Base-by-base conservation (phyloP, 2,329 filamentous ascomycete species). In the Colletotrichum sp. region DNA sequence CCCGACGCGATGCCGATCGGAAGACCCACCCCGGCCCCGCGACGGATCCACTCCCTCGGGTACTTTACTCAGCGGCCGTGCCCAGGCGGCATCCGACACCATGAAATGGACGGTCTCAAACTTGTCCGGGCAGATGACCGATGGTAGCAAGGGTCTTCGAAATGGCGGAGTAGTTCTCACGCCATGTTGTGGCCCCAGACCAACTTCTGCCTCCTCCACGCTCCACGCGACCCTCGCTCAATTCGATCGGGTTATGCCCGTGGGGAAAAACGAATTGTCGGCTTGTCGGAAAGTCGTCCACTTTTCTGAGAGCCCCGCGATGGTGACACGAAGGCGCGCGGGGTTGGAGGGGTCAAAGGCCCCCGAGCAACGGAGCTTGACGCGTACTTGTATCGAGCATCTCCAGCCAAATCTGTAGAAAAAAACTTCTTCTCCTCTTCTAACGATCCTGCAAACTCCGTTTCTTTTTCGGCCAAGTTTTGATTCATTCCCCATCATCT, bases 1-100 rank as follows among this genome's bases (percentile, higher is more conserved):
- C 32, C 72, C 72, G 72, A 75, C 25, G 27, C 55, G 72, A 22
- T 67, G 60, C 69, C 72, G 72, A 75, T 75, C 69, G 72, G 72
- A 25, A 32, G 72, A 15, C 32, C 72, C 69, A 34, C 62, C 3
- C 8, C 62, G 69, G 72, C 52, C 30, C 56, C 61, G 27, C 36
- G 22, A n/a, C 2, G 15, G 58, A 0, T 16, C 36, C 72, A 52
- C 55, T 52, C 6, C 25, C 30, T 75, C 72, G 72, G 68, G 22
- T 62, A 74, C 32, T 56, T 2, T 27, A 18, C 30, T 58, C 18
- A 55, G 32, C 16, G 71, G 9, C 27, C 39, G 28, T 16, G 28
- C n/a, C 9, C 15, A 56, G 43, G 16, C 18, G 43, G 52, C 18
- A 62, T 27, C 30, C 36, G 68, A 67, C 25, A n/a, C 64, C 36